Base-by-base conservation (phyloP, 1,139 yeast species). In the Kazachstania sp. region DNA sequence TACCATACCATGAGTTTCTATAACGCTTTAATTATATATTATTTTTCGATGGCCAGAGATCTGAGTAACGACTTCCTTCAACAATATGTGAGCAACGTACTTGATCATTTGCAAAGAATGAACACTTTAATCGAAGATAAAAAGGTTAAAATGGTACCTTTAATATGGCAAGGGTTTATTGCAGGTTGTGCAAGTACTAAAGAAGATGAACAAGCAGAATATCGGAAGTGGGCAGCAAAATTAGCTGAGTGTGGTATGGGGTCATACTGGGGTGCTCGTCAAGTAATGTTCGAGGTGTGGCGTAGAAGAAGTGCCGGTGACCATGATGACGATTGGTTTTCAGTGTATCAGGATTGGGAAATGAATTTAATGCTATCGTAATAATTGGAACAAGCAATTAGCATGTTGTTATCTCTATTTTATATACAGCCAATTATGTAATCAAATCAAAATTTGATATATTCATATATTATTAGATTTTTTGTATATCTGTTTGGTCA, bases 231-330 rank as follows among this genome's bases (percentile, higher is more conserved):
- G 95, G 86, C 92, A 6, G 84, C 84, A n/a, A 80, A 78, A 50
- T 77, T 86, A 51, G 84, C 90, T 1, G 78, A 75, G 52, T 80
- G 80, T 44, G 84, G 85, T 7, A 73, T 86, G 53, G 95, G 95
- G 0, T 81, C 92, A 43, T 86, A 86, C 61, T 83, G 88, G 84
- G 88, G 88, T 7, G 90, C 94, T 0, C 69, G 92, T 51, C 87
- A 82, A 60, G 84, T 86, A 43, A 83, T 87, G 83, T 71, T 81
- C 51, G 95, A 86, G 61, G 94, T 86, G 2, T 86, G 95, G 95
- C 67, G 88, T 50, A 71, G 95, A 41, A 78, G 86, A 56, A 71
- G 78, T 46, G 73, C 73, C 57, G 75, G 75, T 37, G 81, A 76
- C 48, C 71, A 73, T 28, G 71, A 77, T 46, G 85, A 78, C 54